Percentiles rank a stretch among this genome's conserved stretches.
These are phyloP conservation scores for sunflower (Helianthus annuus) DNA, from an alignment of 129 eudicot genomes.

Conservation along the genomic window HanXRQr2.0-SUNRISE NC_035434.2:162293653-162294152, in stretches of 20 bases:
- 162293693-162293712: slow-evolving; percentile 62
- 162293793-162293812: slow-evolving; percentile 59
- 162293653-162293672: slow-evolving; percentile 69
- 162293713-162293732: slow-evolving; percentile 68
- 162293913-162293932: slow-evolving; percentile 58
- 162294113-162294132: slow-evolving; percentile 62
- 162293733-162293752: slow-evolving; percentile 75
- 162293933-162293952: slow-evolving; percentile 54
- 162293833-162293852: slow-evolving; percentile 63
- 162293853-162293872: slow-evolving; percentile 49
- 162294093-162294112: slow-evolving; percentile 69
- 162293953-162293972: slow-evolving; percentile 64
- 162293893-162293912: slow-evolving; percentile 78
- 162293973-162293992: slow-evolving; percentile 65
- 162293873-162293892: slow-evolving; percentile 78
- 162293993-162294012: slow-evolving; percentile 81
- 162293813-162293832: slow-evolving; percentile 55
- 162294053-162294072: slow-evolving; percentile 70
- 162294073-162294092: slow-evolving; percentile 65
- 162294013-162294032: slow-evolving; percentile 38
- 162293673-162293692: slow-evolving; percentile 81
- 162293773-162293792: slow-evolving; percentile 67
- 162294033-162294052: slow-evolving; percentile 51
- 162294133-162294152: slow-evolving; percentile 56
- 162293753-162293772: slow-evolving; percentile 55